Base-by-base conservation (phyloP, 2,329 filamentous ascomycete species). In the Lachnellula willkommii region DNA sequence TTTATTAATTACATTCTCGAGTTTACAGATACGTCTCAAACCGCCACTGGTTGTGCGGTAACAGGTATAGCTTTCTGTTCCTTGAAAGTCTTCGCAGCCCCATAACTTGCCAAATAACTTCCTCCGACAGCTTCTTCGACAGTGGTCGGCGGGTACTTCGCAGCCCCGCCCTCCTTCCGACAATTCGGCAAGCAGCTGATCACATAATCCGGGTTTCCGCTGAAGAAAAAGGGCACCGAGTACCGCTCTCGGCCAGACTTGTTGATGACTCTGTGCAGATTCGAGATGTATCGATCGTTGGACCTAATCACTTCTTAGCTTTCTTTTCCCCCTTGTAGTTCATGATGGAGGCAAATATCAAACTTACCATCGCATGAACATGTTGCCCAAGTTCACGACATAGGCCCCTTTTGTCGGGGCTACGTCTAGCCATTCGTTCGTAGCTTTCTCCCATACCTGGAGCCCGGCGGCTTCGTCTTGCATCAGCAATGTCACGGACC, bases 401-500 rank as follows among this genome's bases (percentile, higher is more conserved):
- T 74, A 75, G 1, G 75, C 76, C 37, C 70, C 74, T 51, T 69
- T 63, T 7, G 69, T 71, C 2, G 76, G 75, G 7, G 69, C 66
- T 3, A 78, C 74, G 54, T 72, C 61, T 26, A 66, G 69, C 76
- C 75, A 80, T 68, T 54, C 20, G 9, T 32, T 32, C 12, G 28
- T 32, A 12, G 28, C 2, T 32, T 70, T 63, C 57, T 80, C 72
- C 61, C 74, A 73, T 5, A 81, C 78, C 57, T 82, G 72, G n/a
- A 60, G 36, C 0, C 77, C 79, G 47, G 73, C 73, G 14, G 74
- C 65, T 5, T 70, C 67, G 56, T 78, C 77, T 59, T 80, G 78
- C 28, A 80, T 70, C 17, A 82, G 72, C 45, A 81, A 68, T 1
- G 79, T 82, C 26, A 82, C 72, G 26, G 74, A 73, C 3, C 77